Evolutionary conservation across 768 basidiomycete genomes (phyloP).

Genomic region (Russula sp.): DNA sequence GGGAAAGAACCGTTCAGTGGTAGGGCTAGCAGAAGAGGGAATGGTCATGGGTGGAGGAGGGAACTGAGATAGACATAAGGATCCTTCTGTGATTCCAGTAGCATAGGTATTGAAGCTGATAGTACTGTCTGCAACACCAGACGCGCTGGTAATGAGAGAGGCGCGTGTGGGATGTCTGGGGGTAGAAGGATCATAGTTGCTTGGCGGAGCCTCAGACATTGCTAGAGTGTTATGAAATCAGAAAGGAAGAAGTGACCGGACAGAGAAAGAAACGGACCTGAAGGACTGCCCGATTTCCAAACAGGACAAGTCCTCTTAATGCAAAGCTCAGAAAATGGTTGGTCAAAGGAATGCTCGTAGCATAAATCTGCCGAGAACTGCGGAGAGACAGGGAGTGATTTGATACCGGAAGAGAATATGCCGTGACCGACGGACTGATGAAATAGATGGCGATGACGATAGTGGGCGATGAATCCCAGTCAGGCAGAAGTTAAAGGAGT

Average conservation of each 20-base stretch:
- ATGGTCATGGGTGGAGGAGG: constrained; percentile 41
- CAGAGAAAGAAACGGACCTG: background rate
- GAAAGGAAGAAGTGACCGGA: background rate
- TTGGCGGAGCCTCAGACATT: constrained; percentile 7
- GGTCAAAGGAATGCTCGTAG: background rate
- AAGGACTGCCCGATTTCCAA: too few relatives aligned
- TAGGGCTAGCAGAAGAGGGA: constrained; percentile 29
- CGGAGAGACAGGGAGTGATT: background rate
- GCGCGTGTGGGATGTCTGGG: constrained; percentile 30
- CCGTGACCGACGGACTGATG: background rate
- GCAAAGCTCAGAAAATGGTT: background rate
- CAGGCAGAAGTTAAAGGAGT: background rate
- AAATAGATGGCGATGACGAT: background rate
- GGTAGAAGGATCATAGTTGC: background rate
- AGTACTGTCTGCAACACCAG: constrained; percentile 50
- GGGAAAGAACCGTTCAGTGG: constrained; percentile 25
- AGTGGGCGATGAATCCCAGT: background rate
- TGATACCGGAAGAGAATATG: background rate
- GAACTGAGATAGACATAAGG: constrained; percentile 41
- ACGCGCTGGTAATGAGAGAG: constrained; percentile 47
- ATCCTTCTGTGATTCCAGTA: constrained; percentile 28
- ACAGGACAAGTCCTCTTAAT: too few relatives aligned
- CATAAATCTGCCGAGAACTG: background rate
- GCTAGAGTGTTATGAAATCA: background rate
- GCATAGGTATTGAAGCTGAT: constrained; percentile 37